Percentiles rank a stretch among this genome's conserved stretches.
These are phyloP conservation scores for Euphorbia lathyris DNA, from an alignment of 345 rosid genomes.

Conservation along the genomic window DNA sequence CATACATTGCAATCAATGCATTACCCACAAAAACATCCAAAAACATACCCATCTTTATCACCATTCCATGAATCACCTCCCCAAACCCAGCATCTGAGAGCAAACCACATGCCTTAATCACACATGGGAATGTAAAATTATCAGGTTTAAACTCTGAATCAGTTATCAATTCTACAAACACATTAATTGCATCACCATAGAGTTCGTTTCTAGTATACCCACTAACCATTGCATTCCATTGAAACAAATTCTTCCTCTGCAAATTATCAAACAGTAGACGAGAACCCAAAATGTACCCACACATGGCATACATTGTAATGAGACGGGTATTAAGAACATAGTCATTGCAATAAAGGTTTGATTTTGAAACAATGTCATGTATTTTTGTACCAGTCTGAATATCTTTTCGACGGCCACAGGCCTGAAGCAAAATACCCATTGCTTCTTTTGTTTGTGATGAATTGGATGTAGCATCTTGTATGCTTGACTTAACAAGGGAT, in stretches of 20 bases:
- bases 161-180: constrained; percentile 46
- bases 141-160: constrained; percentile 44
- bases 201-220: constrained; percentile 56
- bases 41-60: constrained; percentile 44
- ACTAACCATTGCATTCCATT: constrained; percentile 68
- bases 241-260: constrained; percentile 48
- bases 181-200: constrained; percentile 36
- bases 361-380: constrained; percentile 42
- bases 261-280: constrained; percentile 44
- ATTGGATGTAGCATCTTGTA: constrained; percentile 20
- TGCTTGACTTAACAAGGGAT: constrained; percentile 19
- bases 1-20: constrained; percentile 55
- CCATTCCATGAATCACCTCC: constrained; percentile 54
- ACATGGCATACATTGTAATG: constrained; percentile 56
- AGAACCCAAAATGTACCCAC: constrained; percentile 49
- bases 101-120: constrained; percentile 63
- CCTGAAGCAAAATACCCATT: constrained; percentile 44
- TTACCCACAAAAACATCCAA: constrained; percentile 57
- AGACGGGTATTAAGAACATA: constrained; percentile 48
- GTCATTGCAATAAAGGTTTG: constrained; percentile 38
- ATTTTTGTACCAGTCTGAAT: constrained; percentile 46
- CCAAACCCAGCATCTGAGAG: constrained; percentile 39
- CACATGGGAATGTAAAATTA: constrained; percentile 66
- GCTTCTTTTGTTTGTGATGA: constrained; percentile 39
- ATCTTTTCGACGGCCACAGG: constrained; percentile 43